Evolutionary conservation across 106 monocot genomes (phyloP), one percentile per base, ranked within the genome.

Genomic region (Platanthera guangdongensis): DNA sequence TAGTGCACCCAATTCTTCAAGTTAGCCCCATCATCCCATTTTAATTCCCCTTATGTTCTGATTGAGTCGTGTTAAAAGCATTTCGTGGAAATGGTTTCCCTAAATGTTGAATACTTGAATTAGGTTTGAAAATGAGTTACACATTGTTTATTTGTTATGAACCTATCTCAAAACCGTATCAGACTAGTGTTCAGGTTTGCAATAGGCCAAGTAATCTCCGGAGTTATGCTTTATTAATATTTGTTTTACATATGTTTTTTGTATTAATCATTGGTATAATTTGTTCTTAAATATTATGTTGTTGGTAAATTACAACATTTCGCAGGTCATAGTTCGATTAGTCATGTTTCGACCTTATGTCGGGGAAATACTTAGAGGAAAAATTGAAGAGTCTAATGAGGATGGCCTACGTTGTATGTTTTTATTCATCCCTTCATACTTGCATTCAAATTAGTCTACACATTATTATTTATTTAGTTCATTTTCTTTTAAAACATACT

Each of bases 301-400:
- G 39, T 60, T 57, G 10, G 18, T 69, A 51, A 47, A 14, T 75
- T 51, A 73, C 39, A 15, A 57, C 50, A 9, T 55, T 53, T 82
- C 52, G 45, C 78, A 97, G 97, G 97, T 97, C 79, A 46, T 75
- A 0, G 89, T 85, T 82, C 87, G 97, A 73, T 79, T 94, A 77
- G 49, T 97, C 49, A 88, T 97, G 86, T 97, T 91, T 80, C 82
- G 79, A 57, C 93, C 97, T 28, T 97, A 86, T 78, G 39, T 86
- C 73, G 91, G 88, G 14, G 97, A 97, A 80, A 75, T 91, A 79
- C 74, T 94, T 21, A 77, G 60, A 72, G 97, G 87, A 72, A 91
- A 81, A 73, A 85, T 97, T 76, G 84, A 88, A 81, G 78, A 84
- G 79, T 94, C 87, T 57, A 81, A 85, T 83, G 77, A 73, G 9